Percentiles rank a stretch among this genome's conserved stretches.
These are phyloP conservation scores for Talaromyces thailandensis DNA, from an alignment of 495 filamentous ascomycete species.

Conservation along the genomic window DNA sequence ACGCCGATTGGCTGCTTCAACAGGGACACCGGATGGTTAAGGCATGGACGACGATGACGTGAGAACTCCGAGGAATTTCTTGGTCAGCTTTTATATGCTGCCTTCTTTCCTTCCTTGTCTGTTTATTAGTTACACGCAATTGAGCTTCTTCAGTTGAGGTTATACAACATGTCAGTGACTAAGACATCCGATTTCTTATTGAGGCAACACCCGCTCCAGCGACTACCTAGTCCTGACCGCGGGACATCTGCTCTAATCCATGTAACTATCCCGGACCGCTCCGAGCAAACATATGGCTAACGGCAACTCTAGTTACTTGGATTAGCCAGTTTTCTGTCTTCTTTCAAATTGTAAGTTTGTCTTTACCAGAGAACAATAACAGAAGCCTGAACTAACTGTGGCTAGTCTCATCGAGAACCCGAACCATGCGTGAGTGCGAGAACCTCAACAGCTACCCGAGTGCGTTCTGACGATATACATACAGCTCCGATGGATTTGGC, in stretches of 20 bases:
- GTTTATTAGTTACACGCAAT: too few relatives aligned
- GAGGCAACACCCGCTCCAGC: constrained; percentile 59
- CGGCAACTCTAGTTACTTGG: constrained; percentile 40
- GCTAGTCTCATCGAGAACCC: constrained; percentile 37
- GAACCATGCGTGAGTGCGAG: constrained; percentile 30
- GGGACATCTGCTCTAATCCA: constrained; percentile 63
- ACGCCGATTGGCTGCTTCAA: not conserved
- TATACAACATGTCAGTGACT: constrained; percentile 6
- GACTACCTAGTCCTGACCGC: constrained; percentile 59
- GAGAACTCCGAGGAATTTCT: not conserved
- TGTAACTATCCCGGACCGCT: constrained; percentile 25
- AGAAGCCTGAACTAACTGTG: not conserved
- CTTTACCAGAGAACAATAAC: not conserved
- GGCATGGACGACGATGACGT: not conserved
- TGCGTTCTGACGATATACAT: constrained; percentile 1
- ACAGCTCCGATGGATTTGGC: constrained; percentile 61
- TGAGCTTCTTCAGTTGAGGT: not conserved
- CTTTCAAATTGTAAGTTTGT: constrained; percentile 52
- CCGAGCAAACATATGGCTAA: constrained; percentile 10
- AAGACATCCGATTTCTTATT: constrained; percentile 13
- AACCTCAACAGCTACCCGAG: constrained; percentile 12
- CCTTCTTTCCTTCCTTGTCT: not conserved
- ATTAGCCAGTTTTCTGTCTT: constrained; percentile 57
- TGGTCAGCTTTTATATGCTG: not conserved
- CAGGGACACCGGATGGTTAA: not conserved